Percentiles rank a stretch among this genome's conserved stretches.
Conservation (phyloP, 495 filamentous ascomycete genomes). For the Trichocladium antarcticum region DNA sequence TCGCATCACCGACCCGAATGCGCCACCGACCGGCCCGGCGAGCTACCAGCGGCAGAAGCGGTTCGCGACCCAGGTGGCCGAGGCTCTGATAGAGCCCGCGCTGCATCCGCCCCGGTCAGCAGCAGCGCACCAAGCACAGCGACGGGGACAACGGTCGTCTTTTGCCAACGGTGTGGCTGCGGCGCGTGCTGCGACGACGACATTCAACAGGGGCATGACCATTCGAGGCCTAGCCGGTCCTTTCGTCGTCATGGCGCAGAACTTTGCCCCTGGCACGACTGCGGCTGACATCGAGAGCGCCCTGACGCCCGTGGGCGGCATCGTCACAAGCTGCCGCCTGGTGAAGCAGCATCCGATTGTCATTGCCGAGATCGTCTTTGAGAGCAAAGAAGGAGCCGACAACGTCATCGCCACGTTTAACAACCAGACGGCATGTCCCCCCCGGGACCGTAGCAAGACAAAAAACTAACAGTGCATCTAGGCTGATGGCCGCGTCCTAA, state of each 20-base stretch:
- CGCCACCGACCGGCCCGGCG: slow-evolving; percentile 13
- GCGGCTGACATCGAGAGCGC: slow-evolving; percentile 88
- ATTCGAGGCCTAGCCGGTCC: slow-evolving; percentile 76
- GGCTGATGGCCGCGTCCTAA: slow-evolving; percentile 78
- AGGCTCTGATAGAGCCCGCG: slow-evolving; percentile 23
- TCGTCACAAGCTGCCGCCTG: slow-evolving; percentile 61
- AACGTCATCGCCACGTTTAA: slow-evolving; percentile 74
- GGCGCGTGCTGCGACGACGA: neutral
- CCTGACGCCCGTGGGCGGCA: slow-evolving; percentile 59
- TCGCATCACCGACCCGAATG: slow-evolving; percentile 34
- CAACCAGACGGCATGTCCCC: slow-evolving; percentile 58
- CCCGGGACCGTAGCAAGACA: neutral
- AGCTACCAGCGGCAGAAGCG: slow-evolving; percentile 13
- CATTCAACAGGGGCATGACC: slow-evolving; percentile 44
- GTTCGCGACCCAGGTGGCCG: slow-evolving; percentile 25
- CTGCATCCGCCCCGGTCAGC: slow-evolving; percentile 16
- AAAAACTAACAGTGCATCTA: slow-evolving; percentile 24
- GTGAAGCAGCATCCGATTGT: slow-evolving; percentile 62
- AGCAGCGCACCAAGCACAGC: slow-evolving; percentile 2
- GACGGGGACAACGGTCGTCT: slow-evolving; percentile 8
- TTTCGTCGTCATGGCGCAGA: slow-evolving; percentile 72
- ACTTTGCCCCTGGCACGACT: slow-evolving; percentile 88
- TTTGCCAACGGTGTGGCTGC: neutral
- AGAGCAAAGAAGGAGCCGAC: slow-evolving; percentile 65
- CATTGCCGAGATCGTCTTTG: slow-evolving; percentile 76